These are phyloP conservation scores for Malassezia cuniculi DNA, from an alignment of 1,284 basidiomycete species.

Conservation along the genomic window DNA sequence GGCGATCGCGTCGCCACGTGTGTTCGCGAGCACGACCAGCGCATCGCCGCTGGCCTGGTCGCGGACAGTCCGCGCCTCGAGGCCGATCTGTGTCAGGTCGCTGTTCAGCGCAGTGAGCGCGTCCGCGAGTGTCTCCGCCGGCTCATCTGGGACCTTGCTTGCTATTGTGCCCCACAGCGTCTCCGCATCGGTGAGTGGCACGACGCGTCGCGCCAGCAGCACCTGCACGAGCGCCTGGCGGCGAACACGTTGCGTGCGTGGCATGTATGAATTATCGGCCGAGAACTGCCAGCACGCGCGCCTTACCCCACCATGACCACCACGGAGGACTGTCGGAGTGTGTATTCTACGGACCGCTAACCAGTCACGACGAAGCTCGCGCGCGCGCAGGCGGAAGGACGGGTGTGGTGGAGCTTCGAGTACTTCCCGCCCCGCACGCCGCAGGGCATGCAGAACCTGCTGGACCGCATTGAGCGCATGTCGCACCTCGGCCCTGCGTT, in stretches of 20 bases:
- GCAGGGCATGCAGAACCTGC: constrained; percentile 52
- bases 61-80: constrained; percentile 25
- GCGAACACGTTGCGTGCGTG: no score
- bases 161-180: neutral
- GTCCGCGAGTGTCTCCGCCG: neutral
- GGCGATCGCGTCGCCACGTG: constrained; percentile 27
- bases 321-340: constrained; percentile 12
- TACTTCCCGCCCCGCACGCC: constrained; percentile 91
- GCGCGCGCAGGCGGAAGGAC: constrained; percentile 38
- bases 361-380: constrained; percentile 42
- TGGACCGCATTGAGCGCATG: constrained; percentile 95
- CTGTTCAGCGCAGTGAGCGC: neutral
- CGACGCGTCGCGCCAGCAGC: constrained; percentile 5
- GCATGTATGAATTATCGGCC: constrained; percentile 8
- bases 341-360: neutral
- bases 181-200: constrained; percentile 1
- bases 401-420: constrained; percentile 57
- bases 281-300: neutral
- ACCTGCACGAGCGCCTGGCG: constrained; percentile 12
- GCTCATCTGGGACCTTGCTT: neutral
- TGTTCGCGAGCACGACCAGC: constrained; percentile 28
- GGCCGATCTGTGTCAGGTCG: constrained; percentile 14
- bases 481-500: constrained; percentile 87
- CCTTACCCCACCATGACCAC: neutral
- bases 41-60: constrained; percentile 18